phyloP scores from a whole-genome alignment of 225 moss, liverwort and hornwort species.

The Neckera pumila region DNA sequence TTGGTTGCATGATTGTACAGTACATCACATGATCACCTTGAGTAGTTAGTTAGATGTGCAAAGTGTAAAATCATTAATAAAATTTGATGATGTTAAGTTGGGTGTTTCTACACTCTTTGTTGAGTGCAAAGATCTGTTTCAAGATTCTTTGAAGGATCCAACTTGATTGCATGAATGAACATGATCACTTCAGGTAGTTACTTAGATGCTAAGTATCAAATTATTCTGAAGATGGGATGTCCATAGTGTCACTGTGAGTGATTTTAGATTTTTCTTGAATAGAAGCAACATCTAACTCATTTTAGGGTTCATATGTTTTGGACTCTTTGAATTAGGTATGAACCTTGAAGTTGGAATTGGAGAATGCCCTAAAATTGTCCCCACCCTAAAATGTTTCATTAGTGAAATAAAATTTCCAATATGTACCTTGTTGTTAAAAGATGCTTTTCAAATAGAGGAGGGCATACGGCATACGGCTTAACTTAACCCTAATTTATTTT shows the following conservation, averaged over 20 bases:
- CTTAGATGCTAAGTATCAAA: not conserved
- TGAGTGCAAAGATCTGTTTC: not conserved
- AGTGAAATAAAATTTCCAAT: not conserved
- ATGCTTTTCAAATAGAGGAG: not conserved
- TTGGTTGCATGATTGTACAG: not conserved
- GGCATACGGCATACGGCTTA: not conserved
- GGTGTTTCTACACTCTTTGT: not conserved
- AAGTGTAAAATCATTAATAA: too few relatives aligned
- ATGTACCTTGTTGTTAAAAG: rapidly evolving
- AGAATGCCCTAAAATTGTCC: not conserved
- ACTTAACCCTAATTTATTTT: not conserved
- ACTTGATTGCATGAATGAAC: not conserved
- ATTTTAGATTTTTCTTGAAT: too few relatives aligned
- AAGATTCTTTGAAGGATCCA: not conserved
- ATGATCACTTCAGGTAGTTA: not conserved
- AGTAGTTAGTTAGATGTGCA: not conserved
- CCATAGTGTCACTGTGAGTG: not conserved
- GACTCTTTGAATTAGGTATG: not conserved
- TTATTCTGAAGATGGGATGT: not conserved
- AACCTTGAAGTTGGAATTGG: not conserved
- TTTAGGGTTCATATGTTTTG: not conserved
- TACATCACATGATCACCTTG: not conserved
- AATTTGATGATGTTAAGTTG: not conserved
- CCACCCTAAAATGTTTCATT: rapidly evolving
- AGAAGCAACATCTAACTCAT: not conserved